Evolutionary conservation across 164 flowering plant species (phyloP).

Genomic region (Nelumbo lutea): DNA sequence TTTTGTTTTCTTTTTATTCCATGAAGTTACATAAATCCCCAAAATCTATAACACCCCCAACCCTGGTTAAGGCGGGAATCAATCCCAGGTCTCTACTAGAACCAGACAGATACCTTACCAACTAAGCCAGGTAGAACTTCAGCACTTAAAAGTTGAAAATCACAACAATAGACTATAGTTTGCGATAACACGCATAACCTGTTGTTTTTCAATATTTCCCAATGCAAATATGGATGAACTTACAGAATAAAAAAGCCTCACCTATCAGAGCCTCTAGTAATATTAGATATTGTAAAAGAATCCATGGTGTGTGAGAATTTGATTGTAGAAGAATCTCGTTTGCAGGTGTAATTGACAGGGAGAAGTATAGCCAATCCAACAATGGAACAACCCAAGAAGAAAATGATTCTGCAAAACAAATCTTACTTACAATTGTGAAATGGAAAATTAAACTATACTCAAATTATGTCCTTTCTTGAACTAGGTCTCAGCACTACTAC

Average conservation of each 20-base stretch:
- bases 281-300: slow-evolving; percentile 69
- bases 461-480: neutral
- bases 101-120: too few species aligned
- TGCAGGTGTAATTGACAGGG: slow-evolving; percentile 59
- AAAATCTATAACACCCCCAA: too few species aligned
- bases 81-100: too few species aligned
- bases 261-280: slow-evolving; percentile 66
- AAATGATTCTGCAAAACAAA: slow-evolving; percentile 50
- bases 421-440: neutral
- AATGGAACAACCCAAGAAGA: slow-evolving; percentile 57
- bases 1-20: too few species aligned
- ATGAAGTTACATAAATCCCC: too few species aligned
- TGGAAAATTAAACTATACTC: too few species aligned
- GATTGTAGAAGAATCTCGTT: slow-evolving; percentile 22
- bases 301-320: slow-evolving; percentile 39
- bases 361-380: slow-evolving; percentile 69
- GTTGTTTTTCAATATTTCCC: neutral
- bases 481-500: neutral
- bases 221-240: neutral
- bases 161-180: neutral
- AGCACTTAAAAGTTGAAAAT: neutral
- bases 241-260: slow-evolving; percentile 16
- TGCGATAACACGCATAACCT: neutral
- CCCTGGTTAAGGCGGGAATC: too few species aligned
- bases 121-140: too few species aligned